Evolutionary conservation across 1,284 basidiomycete species (phyloP).

Genomic region (Sanguinoderma infundibulare): DNA sequence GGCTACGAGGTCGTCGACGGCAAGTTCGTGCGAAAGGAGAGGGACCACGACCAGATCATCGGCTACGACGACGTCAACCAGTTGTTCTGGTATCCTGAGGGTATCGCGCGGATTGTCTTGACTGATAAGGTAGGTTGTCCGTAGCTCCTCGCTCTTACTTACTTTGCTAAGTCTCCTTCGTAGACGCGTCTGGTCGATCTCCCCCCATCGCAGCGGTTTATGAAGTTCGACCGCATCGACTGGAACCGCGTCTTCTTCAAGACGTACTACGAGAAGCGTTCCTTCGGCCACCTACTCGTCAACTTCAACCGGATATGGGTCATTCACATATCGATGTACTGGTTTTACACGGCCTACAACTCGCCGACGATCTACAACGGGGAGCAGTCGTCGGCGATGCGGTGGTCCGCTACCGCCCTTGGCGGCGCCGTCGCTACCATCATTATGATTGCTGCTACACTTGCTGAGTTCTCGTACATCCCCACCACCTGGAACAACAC

Average conservation of each 20-base stretch:
- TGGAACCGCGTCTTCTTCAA: slow-evolving; percentile 97
- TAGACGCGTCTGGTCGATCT: slow-evolving; percentile 90
- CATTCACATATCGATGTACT: slow-evolving; percentile 90
- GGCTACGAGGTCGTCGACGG: slow-evolving; percentile 98
- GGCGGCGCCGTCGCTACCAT: slow-evolving; percentile 89
- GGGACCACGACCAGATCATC: slow-evolving; percentile 94
- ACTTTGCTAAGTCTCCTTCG: neutral
- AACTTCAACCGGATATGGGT: slow-evolving; percentile 99
- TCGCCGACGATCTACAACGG: slow-evolving; percentile 83
- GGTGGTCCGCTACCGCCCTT: slow-evolving; percentile 88
- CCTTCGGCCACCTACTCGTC: slow-evolving; percentile 91
- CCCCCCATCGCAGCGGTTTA: slow-evolving; percentile 88
- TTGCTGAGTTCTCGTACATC: slow-evolving; percentile 94
- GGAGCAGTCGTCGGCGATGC: slow-evolving; percentile 68
- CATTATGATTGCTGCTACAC: slow-evolving; percentile 93
- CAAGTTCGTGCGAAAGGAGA: slow-evolving; percentile 92
- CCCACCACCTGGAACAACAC: slow-evolving; percentile 98
- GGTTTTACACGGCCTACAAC: slow-evolving; percentile 95
- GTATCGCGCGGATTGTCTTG: slow-evolving; percentile 91
- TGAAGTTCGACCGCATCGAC: slow-evolving; percentile 94
- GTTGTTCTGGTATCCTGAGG: slow-evolving; percentile 99
- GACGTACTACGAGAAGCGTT: slow-evolving; percentile 95
- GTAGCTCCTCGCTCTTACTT: too few species aligned
- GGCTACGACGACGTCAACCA: slow-evolving; percentile 99
- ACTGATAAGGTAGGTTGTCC: slow-evolving; percentile 76